These are phyloP conservation scores for Cyclotella choctawhatcheeana DNA, from an alignment of 108 stramenopile genomes.

Conservation along the genomic window DNA sequence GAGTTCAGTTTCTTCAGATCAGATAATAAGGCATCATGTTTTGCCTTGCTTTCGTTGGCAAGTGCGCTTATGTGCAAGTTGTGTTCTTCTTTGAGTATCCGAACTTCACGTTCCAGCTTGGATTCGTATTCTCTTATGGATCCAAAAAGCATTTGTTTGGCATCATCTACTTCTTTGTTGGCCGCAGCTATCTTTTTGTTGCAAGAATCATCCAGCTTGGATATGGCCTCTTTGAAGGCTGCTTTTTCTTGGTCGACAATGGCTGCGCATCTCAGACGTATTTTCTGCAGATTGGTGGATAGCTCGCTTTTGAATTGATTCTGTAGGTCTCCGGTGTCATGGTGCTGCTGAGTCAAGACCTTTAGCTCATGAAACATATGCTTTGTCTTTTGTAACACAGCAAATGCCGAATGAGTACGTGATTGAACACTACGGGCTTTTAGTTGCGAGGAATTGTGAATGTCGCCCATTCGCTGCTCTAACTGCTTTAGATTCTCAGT, in stretches of 20 bases:
- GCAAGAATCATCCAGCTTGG: conserved; percentile 13
- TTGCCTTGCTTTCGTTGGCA: conserved; percentile 5
- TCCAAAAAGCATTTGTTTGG: conserved; percentile 45
- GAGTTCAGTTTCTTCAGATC: conserved; percentile 16
- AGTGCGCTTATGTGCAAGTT: conserved; percentile 19
- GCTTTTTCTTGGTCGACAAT: conserved; percentile 18
- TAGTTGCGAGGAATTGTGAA: neutral
- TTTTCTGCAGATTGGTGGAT: neutral
- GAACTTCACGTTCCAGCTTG: conserved; percentile 27
- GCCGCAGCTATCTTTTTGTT: conserved; percentile 15
- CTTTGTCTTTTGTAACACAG: conserved; percentile 8
- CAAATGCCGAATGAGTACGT: neutral
- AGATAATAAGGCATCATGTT: conserved; percentile 9
- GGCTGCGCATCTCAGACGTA: conserved; percentile 19
- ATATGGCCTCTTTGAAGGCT: conserved; percentile 15
- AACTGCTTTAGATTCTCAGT: neutral
- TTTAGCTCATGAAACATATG: conserved; percentile 7
- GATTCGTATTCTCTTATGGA: conserved; percentile 37
- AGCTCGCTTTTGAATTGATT: neutral
- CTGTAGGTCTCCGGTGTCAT: neutral
- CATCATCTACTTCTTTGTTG: conserved; percentile 26
- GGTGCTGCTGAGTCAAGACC: neutral
- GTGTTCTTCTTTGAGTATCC: conserved; percentile 37
- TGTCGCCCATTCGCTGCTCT: conserved; percentile 16
- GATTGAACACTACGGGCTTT: conserved; percentile 6